Conservation (phyloP, 1,284 basidiomycete species). For the Pyrrhoderma noxium region DNA sequence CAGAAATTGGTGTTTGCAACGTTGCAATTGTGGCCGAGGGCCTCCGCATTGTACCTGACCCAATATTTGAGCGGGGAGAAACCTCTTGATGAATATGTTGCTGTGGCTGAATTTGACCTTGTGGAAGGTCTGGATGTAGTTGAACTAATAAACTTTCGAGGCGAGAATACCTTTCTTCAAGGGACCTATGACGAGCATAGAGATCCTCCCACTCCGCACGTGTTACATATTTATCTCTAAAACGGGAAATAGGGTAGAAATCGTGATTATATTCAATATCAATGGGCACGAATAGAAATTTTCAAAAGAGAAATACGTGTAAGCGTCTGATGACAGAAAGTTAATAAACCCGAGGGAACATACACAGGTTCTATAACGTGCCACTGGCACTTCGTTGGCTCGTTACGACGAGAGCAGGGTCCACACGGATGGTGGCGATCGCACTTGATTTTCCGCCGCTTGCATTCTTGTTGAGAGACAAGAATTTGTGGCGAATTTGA, state of each 20-base stretch:
- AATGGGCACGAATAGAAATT: neutral
- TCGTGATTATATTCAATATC: neutral
- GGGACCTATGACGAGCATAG: slow-evolving; percentile 23
- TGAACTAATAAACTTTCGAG: slow-evolving; percentile 11
- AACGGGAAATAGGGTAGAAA: slow-evolving; percentile 13
- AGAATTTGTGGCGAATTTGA: slow-evolving; percentile 19
- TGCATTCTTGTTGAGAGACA: slow-evolving; percentile 37
- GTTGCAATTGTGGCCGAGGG: neutral
- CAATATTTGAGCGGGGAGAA: neutral
- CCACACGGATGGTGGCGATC: slow-evolving; percentile 53
- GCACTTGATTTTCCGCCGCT: slow-evolving; percentile 55
- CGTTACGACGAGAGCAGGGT: slow-evolving; percentile 46
- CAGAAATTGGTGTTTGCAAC: slow-evolving; percentile 4
- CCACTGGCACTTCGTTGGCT: slow-evolving; percentile 51
- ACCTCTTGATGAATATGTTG: neutral
- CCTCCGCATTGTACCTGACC: neutral
- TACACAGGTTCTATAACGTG: slow-evolving; percentile 51
- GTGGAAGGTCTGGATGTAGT: slow-evolving; percentile 12
- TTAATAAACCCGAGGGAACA: slow-evolving; percentile 22
- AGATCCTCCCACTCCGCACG: slow-evolving; percentile 47
- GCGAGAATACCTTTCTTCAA: slow-evolving; percentile 14
- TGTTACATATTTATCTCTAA: slow-evolving; percentile 51
- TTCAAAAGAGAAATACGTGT: neutral
- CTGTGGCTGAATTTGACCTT: neutral
- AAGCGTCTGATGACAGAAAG: slow-evolving; percentile 5